These are phyloP conservation scores for Oenanthe javanica DNA, from an alignment of 140 eudicot genomes.

Conservation along the genomic window DNA sequence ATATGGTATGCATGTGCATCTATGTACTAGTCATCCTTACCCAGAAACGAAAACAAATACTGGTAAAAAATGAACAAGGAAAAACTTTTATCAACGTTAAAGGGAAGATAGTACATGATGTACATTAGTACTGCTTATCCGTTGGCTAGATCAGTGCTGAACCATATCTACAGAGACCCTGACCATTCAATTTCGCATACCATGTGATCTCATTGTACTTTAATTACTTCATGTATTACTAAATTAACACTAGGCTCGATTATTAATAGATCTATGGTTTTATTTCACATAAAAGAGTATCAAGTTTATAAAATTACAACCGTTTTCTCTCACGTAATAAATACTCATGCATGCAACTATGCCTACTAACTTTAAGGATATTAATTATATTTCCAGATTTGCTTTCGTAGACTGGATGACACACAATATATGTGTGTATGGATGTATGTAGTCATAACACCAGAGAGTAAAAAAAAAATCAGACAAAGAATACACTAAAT, in stretches of 20 bases:
- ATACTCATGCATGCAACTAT: constrained; percentile 4
- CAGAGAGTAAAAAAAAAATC: neutral
- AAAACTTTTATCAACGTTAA: constrained; percentile 6
- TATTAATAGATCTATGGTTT: neutral
- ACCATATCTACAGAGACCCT: neutral
- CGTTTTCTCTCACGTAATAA: neutral
- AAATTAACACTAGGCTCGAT: neutral
- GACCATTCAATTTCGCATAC: neutral
- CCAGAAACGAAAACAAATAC: neutral
- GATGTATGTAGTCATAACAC: neutral
- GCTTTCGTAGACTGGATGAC: neutral
- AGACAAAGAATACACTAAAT: no score
- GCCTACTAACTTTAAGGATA: constrained; percentile 1
- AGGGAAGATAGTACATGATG: neutral
- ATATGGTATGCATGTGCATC: neutral
- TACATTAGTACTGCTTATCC: neutral
- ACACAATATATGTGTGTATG: no score
- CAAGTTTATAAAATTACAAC: neutral
- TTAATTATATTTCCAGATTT: neutral
- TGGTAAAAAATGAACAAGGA: neutral
- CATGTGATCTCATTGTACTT: constrained; percentile 3
- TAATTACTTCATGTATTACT: neutral
- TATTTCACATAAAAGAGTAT: neutral
- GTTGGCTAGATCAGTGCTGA: neutral
- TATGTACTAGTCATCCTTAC: neutral